Evolutionary conservation across 2,329 filamentous ascomycete genomes (phyloP).

Genomic region (Aspergillus sclerotialis): DNA sequence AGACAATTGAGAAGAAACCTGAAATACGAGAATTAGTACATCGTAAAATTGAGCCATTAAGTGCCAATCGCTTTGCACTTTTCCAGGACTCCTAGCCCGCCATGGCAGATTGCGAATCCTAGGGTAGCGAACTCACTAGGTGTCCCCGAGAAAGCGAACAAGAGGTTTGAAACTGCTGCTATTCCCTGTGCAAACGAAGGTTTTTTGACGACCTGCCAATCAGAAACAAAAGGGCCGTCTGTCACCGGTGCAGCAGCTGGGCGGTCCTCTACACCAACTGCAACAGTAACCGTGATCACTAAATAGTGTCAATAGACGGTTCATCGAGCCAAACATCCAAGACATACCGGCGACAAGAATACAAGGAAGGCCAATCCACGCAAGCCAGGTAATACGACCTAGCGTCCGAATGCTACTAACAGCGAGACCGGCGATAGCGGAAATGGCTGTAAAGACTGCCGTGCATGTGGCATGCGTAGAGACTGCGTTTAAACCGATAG

Average conservation of each 20-base stretch:
- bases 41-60: too few species aligned
- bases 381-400: slow-evolving; percentile 24
- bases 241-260: slow-evolving; percentile 23
- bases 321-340: too few species aligned
- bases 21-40: too few species aligned
- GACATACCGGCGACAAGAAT: slow-evolving; percentile 11
- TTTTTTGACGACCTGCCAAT: slow-evolving; percentile 15
- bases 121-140: too few species aligned
- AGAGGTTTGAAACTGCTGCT: slow-evolving; percentile 13
- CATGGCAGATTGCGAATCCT: too few species aligned
- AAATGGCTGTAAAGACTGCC: slow-evolving; percentile 14
- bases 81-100: too few species aligned
- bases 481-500: slow-evolving; percentile 34
- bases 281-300: slow-evolving; percentile 18
- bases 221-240: slow-evolving; percentile 16
- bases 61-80: too few species aligned
- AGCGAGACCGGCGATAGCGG: slow-evolving; percentile 12
- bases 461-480: slow-evolving; percentile 27
- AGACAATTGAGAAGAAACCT: slow-evolving; percentile 26
- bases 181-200: slow-evolving; percentile 16
- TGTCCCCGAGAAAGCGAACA: slow-evolving; percentile 16
- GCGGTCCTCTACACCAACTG: slow-evolving; percentile 25
- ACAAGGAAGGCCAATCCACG: slow-evolving; percentile 23
- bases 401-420: slow-evolving; percentile 27
- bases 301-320: too few species aligned